These are phyloP conservation scores for Trametes sp. DNA, from an alignment of 1,284 basidiomycete genomes.

Conservation along the genomic window DNA sequence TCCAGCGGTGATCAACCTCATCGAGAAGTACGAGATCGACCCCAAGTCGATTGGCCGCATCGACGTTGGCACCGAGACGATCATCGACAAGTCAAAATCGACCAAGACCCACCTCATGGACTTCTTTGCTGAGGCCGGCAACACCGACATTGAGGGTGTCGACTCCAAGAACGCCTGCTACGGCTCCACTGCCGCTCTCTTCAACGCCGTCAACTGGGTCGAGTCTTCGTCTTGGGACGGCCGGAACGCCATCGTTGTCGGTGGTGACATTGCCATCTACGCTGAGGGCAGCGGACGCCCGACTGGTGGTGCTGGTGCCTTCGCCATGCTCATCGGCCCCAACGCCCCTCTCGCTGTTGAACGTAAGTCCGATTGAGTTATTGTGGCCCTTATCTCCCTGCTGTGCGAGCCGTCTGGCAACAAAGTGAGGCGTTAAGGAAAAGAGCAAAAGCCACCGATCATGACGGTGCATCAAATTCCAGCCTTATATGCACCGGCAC, in stretches of 20 bases:
- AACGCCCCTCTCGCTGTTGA: constrained; percentile 95
- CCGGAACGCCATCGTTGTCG: constrained; percentile 96
- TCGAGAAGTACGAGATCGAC: constrained; percentile 97
- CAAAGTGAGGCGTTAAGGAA: constrained; percentile 1
- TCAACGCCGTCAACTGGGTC: constrained; percentile 98
- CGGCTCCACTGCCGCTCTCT: constrained; percentile 96
- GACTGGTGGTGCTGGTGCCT: constrained; percentile 96
- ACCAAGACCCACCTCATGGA: constrained; percentile 99
- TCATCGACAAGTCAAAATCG: constrained; percentile 99
- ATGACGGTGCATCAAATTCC: background rate
- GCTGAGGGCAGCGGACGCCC: constrained; percentile 96
- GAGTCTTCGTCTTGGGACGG: constrained; percentile 99
- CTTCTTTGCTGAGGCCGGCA: constrained; percentile 91
- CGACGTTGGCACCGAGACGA: constrained; percentile 98
- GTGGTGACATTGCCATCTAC: constrained; percentile 98
- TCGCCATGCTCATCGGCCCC: constrained; percentile 95
- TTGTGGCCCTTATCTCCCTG: constrained; percentile 11
- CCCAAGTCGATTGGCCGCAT: constrained; percentile 96
- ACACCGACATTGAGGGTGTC: constrained; percentile 98
- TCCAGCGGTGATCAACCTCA: constrained; percentile 83
- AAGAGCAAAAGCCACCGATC: constrained; percentile 3
- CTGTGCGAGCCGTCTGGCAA: constrained; percentile 1
- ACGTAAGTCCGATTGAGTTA: constrained; percentile 68
- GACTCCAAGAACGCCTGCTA: constrained; percentile 99
- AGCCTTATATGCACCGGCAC: background rate